A percentile compares a stretch with the other conserved stretches of the same genome.
Evolutionary conservation across 306 rosid species (phyloP).

Genomic region (Fagus crenata): DNA sequence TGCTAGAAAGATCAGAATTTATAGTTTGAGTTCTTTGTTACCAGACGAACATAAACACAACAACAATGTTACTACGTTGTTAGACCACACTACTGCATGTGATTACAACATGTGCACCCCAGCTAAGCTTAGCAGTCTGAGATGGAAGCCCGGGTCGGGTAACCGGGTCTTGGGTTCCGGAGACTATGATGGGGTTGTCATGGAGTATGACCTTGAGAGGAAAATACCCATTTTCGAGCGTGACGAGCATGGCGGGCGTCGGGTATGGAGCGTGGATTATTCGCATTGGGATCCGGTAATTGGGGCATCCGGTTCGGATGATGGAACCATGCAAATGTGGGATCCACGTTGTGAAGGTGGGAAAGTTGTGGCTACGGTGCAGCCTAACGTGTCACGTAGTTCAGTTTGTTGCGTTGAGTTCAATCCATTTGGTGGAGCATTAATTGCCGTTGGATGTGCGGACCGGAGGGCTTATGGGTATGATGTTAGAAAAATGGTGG

Average conservation of each 20-base stretch:
- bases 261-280: conserved; percentile 67
- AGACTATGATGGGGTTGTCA: conserved; percentile 65
- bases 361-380: conserved; percentile 34
- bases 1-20: conserved; percentile 51
- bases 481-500: conserved; percentile 44
- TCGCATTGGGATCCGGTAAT: conserved; percentile 39
- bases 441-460: conserved; percentile 59
- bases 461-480: conserved; percentile 56
- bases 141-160: conserved; percentile 49
- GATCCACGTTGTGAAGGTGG: conserved; percentile 55
- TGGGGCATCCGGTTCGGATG: conserved; percentile 67
- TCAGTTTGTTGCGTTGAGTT: conserved; percentile 65
- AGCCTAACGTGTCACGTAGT: conserved; percentile 34
- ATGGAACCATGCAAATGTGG: conserved; percentile 68
- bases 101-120: conserved; percentile 55
- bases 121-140: conserved; percentile 65
- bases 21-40: conserved; percentile 27
- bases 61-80: not conserved
- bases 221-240: conserved; percentile 53
- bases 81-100: conserved; percentile 46
- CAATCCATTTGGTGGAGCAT: conserved; percentile 31
- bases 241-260: conserved; percentile 69
- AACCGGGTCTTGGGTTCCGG: conserved; percentile 51
- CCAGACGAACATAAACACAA: not conserved
- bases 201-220: conserved; percentile 55